Conservation (phyloP, 2,329 filamentous ascomycete species). For the Penicillium expansum region DNA sequence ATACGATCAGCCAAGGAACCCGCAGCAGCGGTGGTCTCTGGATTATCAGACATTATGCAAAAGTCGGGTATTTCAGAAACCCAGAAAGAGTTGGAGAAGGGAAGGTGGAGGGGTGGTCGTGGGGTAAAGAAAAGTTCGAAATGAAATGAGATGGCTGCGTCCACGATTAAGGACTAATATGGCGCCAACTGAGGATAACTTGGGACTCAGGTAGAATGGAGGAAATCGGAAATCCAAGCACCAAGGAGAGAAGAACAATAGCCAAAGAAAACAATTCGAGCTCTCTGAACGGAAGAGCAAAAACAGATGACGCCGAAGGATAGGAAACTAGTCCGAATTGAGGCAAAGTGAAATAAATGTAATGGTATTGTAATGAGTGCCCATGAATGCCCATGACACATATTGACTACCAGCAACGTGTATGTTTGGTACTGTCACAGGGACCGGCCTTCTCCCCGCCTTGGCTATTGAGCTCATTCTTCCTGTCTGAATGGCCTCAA, state of each 20-base stretch:
- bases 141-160: not conserved
- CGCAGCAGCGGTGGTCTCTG: slow-evolving; percentile 27
- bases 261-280: not conserved
- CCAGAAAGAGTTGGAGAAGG: not conserved
- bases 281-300: slow-evolving; percentile 1
- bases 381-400: not conserved
- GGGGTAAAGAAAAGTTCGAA: slow-evolving; percentile 7
- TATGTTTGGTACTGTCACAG: slow-evolving; percentile 31
- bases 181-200: not conserved
- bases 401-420: not conserved
- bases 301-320: slow-evolving; percentile 5
- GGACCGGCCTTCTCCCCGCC: slow-evolving; percentile 23
- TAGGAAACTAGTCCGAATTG: slow-evolving; percentile 7
- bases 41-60: slow-evolving; percentile 38
- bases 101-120: slow-evolving; percentile 6
- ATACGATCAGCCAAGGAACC: slow-evolving; percentile 51
- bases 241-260: not conserved
- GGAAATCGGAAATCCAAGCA: not conserved
- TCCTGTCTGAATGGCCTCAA: slow-evolving; percentile 18
- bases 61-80: not conserved
- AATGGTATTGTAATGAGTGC: not conserved
- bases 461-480: slow-evolving; percentile 20
- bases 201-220: not conserved
- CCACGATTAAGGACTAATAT: not conserved
- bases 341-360: slow-evolving; percentile 3